Base-by-base conservation (phyloP, 495 filamentous ascomycete genomes). In the Neurospora intermedia region DNA sequence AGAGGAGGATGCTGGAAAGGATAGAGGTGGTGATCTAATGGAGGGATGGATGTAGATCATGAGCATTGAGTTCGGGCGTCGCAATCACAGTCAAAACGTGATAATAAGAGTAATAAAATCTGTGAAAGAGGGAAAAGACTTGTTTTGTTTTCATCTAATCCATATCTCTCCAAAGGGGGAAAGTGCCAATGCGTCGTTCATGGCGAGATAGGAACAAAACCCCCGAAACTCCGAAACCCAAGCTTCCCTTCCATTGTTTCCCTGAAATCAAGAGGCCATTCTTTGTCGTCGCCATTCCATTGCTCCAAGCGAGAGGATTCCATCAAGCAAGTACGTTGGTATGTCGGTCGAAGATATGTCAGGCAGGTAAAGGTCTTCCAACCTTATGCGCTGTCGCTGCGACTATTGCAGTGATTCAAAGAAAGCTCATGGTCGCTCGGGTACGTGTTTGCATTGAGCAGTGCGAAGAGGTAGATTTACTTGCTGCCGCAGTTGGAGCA, bases 401-500 rank as follows among this genome's bases (percentile, higher is more conserved):
- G 6, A 6, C 43, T 48, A n/a, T n/a, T n/a, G n/a, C n/a, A 5
- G 46, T 10, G 46, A 54, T 23, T 46, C n/a, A 23, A 9, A 20
- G n/a, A 7, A 6, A 31, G 20, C 23, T 59, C 5, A 5, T 6
- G 46, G 46, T 31, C 48, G 54, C 54, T 62, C 1, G 23, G 27
- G 45, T 20, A 4, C n/a, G 8, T 35, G 41, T 9, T n/a, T 23
- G 39, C 59, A 10, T 9, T 43, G 59, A 16, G 62, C 69, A 7
- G 35, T 38, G 35, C 35, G 11, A 54, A 11, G 15, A 18, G 20
- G 11, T 38, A 6, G 27, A 72, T 69, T 75, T 77, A 77, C 43
- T 72, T 75, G 74, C 82, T 82, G 76, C 82, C 81, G 74, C 80
- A 82, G 18, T 75, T 73, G 73, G 82, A 81, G 84, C 80, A 81